Evolutionary conservation across 139 green algal genomes (phyloP), one percentile per base, ranked within the genome.

Genomic region (Picochlorum sp.): DNA sequence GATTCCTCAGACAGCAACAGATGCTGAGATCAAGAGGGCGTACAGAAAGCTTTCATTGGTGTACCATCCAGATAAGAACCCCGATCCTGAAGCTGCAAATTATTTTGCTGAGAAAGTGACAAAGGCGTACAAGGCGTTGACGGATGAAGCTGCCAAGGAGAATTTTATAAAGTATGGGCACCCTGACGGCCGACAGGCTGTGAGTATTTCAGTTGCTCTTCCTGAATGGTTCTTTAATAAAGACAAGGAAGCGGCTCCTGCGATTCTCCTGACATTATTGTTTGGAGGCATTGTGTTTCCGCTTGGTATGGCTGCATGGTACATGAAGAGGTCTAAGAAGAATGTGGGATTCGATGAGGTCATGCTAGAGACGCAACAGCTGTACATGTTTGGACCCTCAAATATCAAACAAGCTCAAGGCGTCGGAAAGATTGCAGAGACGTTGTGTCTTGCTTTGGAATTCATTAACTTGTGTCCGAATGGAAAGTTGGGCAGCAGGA

Each of bases 1-100:
- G 51, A 57, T 82, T 49, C 14, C 45, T 6, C 6, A 50, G 8
- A 51, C 65, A n/a, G 86, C 86, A 8, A 79, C 23, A n/a, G 79
- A 86, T 0, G 55, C 59, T 3, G 87, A 92, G 9, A 87, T 96
- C 68, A 91, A 90, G 37, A 83, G 81, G 61, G 87, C 86, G 0
- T 96, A 95, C 75, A 73, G 81, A 41, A 59, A 83, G 58, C 74
- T 95, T 24, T 88, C 82, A 3, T 52, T 91, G 13, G n/a, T 72
- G 58, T 96, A 86, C 64, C 90, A 96, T 62, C 90, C 90, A 4
- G 90, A 96, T 68, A 96, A 96, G 79, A 96, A 95, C 66, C 87
- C 89, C 3, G 89, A 96, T 65, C 88, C 87, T 23, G 68, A 74
- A 20, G 90, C 89, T 2, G 49, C 75, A 21, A 63, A 80, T 6